phyloP scores from a whole-genome alignment of 2,329 filamentous ascomycete genomes.

The Fusarium nematophilum region DNA sequence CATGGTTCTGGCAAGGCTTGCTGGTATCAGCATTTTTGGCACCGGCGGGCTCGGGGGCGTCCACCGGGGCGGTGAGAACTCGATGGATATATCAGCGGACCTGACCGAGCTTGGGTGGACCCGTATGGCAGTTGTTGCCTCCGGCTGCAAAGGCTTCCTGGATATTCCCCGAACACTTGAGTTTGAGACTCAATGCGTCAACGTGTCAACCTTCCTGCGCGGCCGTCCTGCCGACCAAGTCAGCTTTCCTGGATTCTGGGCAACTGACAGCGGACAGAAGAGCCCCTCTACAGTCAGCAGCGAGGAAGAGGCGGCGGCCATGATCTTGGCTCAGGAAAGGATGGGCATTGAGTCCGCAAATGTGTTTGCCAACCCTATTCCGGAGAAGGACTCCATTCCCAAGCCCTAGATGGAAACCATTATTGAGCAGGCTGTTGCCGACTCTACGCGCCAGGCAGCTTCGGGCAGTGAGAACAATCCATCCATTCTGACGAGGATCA shows the following conservation, averaged over 20 bases:
- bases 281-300: constrained; percentile 81
- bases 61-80: constrained; percentile 85
- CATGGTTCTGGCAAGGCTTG: constrained; percentile 87
- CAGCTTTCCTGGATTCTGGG: constrained; percentile 94
- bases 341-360: constrained; percentile 82
- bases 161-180: constrained; percentile 93
- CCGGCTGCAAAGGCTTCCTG: constrained; percentile 95
- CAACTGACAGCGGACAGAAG: constrained; percentile 82
- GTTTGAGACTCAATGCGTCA: constrained; percentile 77
- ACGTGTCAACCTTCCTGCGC: constrained; percentile 91
- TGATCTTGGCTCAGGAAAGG: constrained; percentile 81
- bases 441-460: constrained; percentile 73
- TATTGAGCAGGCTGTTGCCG: constrained; percentile 74
- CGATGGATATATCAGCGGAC: constrained; percentile 95
- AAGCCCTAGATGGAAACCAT: constrained; percentile 75
- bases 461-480: constrained; percentile 85
- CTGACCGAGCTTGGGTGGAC: constrained; percentile 93
- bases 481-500: constrained; percentile 82
- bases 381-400: constrained; percentile 75
- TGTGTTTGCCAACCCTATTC: constrained; percentile 90
- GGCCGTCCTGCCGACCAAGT: constrained; percentile 76
- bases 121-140: constrained; percentile 86
- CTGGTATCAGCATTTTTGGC: constrained; percentile 92
- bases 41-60: constrained; percentile 96
- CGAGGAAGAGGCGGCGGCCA: constrained; percentile 87